Evolutionary conservation across 805 yeast species (phyloP), one percentile per base, ranked within the genome.

Genomic region (Saturnispora dispora): DNA sequence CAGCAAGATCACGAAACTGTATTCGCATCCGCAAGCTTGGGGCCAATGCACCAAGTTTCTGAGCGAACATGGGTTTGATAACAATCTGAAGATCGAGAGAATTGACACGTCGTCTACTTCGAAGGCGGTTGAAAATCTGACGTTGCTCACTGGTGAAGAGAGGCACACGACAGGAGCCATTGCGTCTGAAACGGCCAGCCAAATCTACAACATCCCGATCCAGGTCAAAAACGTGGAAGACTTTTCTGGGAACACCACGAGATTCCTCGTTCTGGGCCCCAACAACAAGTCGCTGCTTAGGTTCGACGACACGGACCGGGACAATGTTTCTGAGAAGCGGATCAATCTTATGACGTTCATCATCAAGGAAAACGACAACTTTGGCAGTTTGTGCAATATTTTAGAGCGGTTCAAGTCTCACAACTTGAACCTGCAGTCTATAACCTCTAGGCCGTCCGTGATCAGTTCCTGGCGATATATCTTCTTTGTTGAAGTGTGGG

Each of bases 1-100:
- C 3, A 56, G 64, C 1, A 63, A 73, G 13, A 75, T 89, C 48
- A 66, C 63, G 15, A 77, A 73, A 32, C 76, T 91, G 18, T 87
- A 86, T 68, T 86, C 96, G 3, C 99, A 91, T 67, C 97, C 99
- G 2, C 99, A 91, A 65, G 99, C 90, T 0, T 91, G 99, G 99
- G 95, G 96, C 9, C 99, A 91, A 64, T 83, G 87, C 47, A 70
- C 75, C 3, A 64, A 70, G 22, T 93, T 86, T 70, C 63, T 85
- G 41, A 62, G 70, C 18, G 53, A 61, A 40, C 51, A 63, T 13
- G 62, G 60, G 45, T 65, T 70, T 37, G 66, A 69, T 15, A 59
- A 64, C 22, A 54, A 55, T 42, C 48, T 60, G 43, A 70, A 57
- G n/a, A 58, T 77, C 33, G 75, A 74, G 48, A 74, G 68, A 53